Base-by-base conservation (phyloP, 768 basidiomycete genomes). In the Podaxis sp. region DNA sequence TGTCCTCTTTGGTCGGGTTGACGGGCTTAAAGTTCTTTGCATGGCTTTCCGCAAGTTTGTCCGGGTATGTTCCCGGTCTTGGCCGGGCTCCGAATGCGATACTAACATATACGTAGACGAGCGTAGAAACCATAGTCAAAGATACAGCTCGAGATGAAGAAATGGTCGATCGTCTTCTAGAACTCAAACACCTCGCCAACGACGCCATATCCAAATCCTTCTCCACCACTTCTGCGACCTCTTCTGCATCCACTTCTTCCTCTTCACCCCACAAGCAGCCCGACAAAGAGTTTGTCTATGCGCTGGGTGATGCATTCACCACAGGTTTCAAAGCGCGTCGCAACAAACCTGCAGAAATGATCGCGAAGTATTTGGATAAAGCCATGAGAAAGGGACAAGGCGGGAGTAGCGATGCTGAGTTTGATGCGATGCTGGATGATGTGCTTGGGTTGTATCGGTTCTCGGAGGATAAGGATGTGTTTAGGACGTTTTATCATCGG, bases 391-490 rank as follows among this genome's bases (percentile, higher is more conserved):
- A 84, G 61, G 95, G 96, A 0, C 93, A 96, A 71, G 86, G 87
- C 36, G 79, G 81, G 9, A 75, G 80, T 56, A 81, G 79, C 32
- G 89, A 93, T 60, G 74, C 70, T 13, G 82, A 81, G 35, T 94
- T 91, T 71, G 81, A 86, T 53, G 71, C 73, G 1, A 69, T 83
- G 57, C 74, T 97, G 61, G 85, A 91, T 59, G 79, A 75, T 6
- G 89, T 83, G 3, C 76, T 97, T 25, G 82, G 75, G 5, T 73
- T 98, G 58, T 96, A 95, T 72, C 78, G 91, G 56, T 95, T 85
- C 70, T 95, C 92, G 4, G 88, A 93, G 55, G 93, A 95, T 69
- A 94, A 93, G 70, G 94, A 97, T 68, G 92, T 96, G 35, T 98
- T 97, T 72, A 84, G 94, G 66, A 88, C 89, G 27, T 97, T 95